Conservation (phyloP, 2,329 filamentous ascomycete genomes). For the Aureobasidium sp. region DNA sequence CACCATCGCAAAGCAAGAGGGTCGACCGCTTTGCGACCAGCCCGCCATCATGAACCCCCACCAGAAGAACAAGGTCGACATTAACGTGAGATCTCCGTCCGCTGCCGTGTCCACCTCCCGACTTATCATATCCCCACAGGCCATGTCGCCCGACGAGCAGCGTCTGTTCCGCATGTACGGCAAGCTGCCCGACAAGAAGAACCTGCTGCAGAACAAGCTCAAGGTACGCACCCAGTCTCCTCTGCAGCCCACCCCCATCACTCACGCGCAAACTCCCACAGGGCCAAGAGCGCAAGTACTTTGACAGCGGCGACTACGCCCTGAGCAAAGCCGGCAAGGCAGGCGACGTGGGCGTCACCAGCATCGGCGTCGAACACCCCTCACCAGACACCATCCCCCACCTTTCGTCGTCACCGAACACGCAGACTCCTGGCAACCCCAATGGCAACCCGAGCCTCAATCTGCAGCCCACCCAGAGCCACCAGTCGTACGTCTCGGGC, state of each 20-base stretch:
- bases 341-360: constrained; percentile 85
- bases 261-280: neutral
- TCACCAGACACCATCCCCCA: constrained; percentile 40
- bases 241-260: neutral
- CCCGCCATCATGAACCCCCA: constrained; percentile 71
- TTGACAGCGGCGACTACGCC: constrained; percentile 91
- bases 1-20: neutral
- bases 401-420: constrained; percentile 26
- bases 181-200: constrained; percentile 93
- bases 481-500: constrained; percentile 52
- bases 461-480: constrained; percentile 37
- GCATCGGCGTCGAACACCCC: constrained; percentile 90
- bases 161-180: constrained; percentile 94
- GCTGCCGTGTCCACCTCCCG: neutral
- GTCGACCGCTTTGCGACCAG: neutral
- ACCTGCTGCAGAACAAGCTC: constrained; percentile 94
- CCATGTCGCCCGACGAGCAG: constrained; percentile 89
- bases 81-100: constrained; percentile 62
- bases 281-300: constrained; percentile 83
- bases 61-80: constrained; percentile 97
- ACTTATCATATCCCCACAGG: constrained; percentile 46
- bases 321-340: constrained; percentile 95
- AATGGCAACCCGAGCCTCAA: constrained; percentile 22
- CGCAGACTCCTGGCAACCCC: constrained; percentile 16
- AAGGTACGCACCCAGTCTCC: constrained; percentile 48